Evolutionary conservation across 2,329 filamentous ascomycete species (phyloP), one percentile per base, ranked within the genome.

Genomic region (Trichoderma afroharzianum): DNA sequence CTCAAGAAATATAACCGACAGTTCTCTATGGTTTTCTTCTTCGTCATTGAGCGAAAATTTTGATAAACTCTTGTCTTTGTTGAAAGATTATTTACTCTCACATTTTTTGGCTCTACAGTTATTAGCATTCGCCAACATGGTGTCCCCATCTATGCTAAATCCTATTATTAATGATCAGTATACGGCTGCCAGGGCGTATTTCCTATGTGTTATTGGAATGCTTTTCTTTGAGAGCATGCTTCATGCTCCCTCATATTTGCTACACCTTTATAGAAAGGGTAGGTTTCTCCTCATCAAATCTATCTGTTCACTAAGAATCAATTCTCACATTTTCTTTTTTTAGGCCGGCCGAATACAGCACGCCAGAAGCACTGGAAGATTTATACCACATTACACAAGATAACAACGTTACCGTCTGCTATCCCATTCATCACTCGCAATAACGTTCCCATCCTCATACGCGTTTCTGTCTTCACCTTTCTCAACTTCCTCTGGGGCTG

Each of bases 401-500:
- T 50, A 21, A 21, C 18, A 50, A 50, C n/a, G n/a, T n/a, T 50
- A 3, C 43, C 43, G 4, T 50, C 43, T 50, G 43, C n/a, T 50
- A 21, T 50, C 9, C 43, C 43, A 12, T 50, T 50, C 9, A 50
- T 50, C 43, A 72, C 70, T 24, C 43, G 68, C 55, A 72, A 75
- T 28, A 71, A 72, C 39, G 8, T 74, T 14, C 63, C 76, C 24
- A 73, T 73, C 28, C 26, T 73, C 28, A 3, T 76, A 9, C 76
- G 76, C 32, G 71, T 75, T 59, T 18, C 70, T n/a, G 70, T 70
- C 36, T 74, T 78, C 30, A 47, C 67, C 14, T 74, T 68, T 15
- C 73, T 78, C 21, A 78, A 78, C 62, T 61, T 78, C 47, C 63
- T 76, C 53, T 77, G 74, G 59, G 72, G 72, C 7, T 72, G 72